Base-by-base conservation (phyloP, 1,139 yeast genomes). In the Wickerhamomyces sp. region DNA sequence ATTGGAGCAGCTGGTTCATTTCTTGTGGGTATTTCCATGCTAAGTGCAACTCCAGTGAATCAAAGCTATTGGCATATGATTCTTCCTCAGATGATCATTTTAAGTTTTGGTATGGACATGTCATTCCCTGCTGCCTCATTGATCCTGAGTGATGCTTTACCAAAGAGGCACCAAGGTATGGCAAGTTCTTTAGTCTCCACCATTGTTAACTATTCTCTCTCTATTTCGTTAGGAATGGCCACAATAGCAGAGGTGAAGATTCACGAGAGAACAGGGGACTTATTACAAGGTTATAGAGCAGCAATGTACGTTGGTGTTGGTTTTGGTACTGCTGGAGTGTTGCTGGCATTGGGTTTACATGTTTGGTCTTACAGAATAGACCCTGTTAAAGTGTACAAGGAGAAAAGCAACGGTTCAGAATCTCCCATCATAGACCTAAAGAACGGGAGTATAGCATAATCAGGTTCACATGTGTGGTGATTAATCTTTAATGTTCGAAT, bases 41-140 rank as follows among this genome's bases (percentile, higher is more conserved):
- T 74, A 12, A 54, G 73, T 6, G 57, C 64, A 0, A 68, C 70
- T 39, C 79, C 80, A 1, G 66, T 70, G 1, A 45, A 72, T 28
- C 74, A 74, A 45, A 57, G 68, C 0, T 74, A 61, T 43, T 75
- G 64, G 58, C 55, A 61, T 18, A 58, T 72, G 42, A 46, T 68
- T 3, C 55, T 75, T 41, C 75, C 75, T 5, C 71, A 64, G 34
- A 65, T 69, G 68, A 55, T 72, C 27, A 57, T 74, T 8, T 50
- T 74, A 14, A 63, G 73, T 17, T 72, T 77, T 68, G 80, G 77
- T 2, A 72, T 75, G 78, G 80, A 75, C 48, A 54, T 72, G 46
- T 70, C 78, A 23, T 75, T 74, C 47, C 80, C 80, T 2, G 72
- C 79, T 2, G 71, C 78, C 0, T 65, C 79, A 1, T 62, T 75